Conservation (phyloP, 2,329 filamentous ascomycete genomes). For the Pseudophaeomoniella oleicola region DNA sequence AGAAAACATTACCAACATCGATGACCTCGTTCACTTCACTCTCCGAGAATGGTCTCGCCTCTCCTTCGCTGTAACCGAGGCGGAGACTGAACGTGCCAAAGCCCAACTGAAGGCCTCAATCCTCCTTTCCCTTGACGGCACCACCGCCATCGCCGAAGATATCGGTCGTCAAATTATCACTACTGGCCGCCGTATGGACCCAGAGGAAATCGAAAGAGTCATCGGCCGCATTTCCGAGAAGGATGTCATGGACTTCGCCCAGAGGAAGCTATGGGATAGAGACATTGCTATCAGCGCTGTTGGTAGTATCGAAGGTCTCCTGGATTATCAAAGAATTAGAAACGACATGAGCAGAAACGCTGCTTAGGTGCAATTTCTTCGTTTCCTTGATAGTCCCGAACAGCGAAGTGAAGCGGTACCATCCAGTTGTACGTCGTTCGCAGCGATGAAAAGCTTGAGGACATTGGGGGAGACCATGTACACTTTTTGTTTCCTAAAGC, state of each 20-base stretch:
- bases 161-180: constrained; percentile 98
- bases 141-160: constrained; percentile 92
- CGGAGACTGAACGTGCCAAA: constrained; percentile 96
- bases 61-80: constrained; percentile 70
- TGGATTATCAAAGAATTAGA: constrained; percentile 41
- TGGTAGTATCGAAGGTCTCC: constrained; percentile 73
- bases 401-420: background rate
- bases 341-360: constrained; percentile 75
- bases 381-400: no score
- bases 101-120: constrained; percentile 98
- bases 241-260: constrained; percentile 93
- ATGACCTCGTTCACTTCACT: constrained; percentile 95
- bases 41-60: constrained; percentile 97
- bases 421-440: background rate
- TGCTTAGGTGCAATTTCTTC: constrained; percentile 16
- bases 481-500: background rate
- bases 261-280: constrained; percentile 92
- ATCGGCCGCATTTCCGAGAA: constrained; percentile 84
- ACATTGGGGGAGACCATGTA: background rate
- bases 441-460: background rate
- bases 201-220: constrained; percentile 85
- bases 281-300: constrained; percentile 90
- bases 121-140: constrained; percentile 91
- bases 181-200: constrained; percentile 79
- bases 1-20: constrained; percentile 72